These are phyloP conservation scores for Ramichloridium luteum DNA, from an alignment of 2,329 filamentous ascomycete species.

Conservation along the genomic window DNA sequence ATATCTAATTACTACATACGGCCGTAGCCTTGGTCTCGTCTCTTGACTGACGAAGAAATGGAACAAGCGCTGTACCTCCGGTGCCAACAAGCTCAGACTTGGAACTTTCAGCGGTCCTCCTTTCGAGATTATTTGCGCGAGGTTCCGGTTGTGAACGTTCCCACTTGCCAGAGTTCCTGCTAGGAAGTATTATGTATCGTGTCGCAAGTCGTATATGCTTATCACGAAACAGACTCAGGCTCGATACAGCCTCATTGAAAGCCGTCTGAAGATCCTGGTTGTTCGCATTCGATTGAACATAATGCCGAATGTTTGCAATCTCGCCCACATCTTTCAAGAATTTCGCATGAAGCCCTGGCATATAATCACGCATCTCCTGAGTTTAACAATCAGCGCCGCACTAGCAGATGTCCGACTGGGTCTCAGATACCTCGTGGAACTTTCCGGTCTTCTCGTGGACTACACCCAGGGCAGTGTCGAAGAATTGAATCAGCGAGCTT, in stretches of 20 bases:
- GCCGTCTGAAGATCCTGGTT: constrained; percentile 28
- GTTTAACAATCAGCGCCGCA: no score
- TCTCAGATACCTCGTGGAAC: constrained; percentile 10
- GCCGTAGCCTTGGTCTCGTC: constrained; percentile 33
- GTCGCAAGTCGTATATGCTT: constrained; percentile 43
- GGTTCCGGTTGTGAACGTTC: no score
- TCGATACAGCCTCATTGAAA: constrained; percentile 36
- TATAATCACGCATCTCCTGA: constrained; percentile 41
- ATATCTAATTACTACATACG: no score
- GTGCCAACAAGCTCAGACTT: constrained; percentile 35
- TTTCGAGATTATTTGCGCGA: background rate
- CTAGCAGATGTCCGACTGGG: no score
- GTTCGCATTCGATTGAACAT: constrained; percentile 26
- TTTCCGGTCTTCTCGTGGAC: constrained; percentile 27
- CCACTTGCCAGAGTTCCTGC: no score
- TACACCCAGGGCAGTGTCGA: constrained; percentile 41
- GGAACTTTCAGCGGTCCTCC: constrained; percentile 6
- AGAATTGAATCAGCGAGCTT: constrained; percentile 42
- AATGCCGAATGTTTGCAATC: constrained; percentile 35
- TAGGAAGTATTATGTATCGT: constrained; percentile 40
- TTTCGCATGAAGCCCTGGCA: constrained; percentile 41
- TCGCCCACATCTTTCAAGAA: constrained; percentile 37
- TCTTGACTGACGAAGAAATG: constrained; percentile 40
- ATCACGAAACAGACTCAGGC: constrained; percentile 37
- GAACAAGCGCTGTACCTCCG: constrained; percentile 41